A percentile compares a stretch with the other conserved stretches of the same genome.
phyloP scores from a whole-genome alignment of 2,329 filamentous ascomycete species.

The Nemania bipapillata region DNA sequence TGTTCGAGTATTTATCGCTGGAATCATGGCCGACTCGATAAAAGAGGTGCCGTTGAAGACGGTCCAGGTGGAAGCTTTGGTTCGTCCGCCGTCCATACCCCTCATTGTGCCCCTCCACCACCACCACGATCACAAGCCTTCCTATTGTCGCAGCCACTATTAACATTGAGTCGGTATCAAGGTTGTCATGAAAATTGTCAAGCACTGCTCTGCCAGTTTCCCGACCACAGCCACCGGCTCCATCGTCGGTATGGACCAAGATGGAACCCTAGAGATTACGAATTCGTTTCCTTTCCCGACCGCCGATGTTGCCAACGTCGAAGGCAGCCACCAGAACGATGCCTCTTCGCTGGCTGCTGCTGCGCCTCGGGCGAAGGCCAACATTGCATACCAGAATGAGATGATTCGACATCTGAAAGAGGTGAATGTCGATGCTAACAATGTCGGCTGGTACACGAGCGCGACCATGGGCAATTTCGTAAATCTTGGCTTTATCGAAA shows the following conservation, averaged over 20 bases:
- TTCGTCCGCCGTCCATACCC: conserved; percentile 62
- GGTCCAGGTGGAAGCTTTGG: conserved; percentile 94
- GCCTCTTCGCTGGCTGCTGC: conserved; percentile 81
- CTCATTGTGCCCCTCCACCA: conserved; percentile 44
- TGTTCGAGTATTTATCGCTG: conserved; percentile 6
- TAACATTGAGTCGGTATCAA: conserved; percentile 53
- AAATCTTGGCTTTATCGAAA: conserved; percentile 95
- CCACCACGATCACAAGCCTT: conserved; percentile 3
- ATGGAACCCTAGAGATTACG: conserved; percentile 84
- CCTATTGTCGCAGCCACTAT: conserved; percentile 7
- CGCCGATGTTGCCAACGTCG: conserved; percentile 74
- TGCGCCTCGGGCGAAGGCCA: conserved; percentile 91
- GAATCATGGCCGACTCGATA: conserved; percentile 66
- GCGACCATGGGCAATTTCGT: conserved; percentile 99
- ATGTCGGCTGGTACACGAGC: conserved; percentile 98
- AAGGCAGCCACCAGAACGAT: conserved; percentile 76
- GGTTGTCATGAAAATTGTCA: conserved; percentile 98
- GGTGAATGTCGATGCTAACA: conserved; percentile 98
- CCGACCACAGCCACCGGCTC: conserved; percentile 89
- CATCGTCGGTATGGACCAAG: conserved; percentile 91
- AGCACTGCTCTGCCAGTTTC: conserved; percentile 88
- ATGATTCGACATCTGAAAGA: conserved; percentile 97
- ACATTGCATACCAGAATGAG: conserved; percentile 87
- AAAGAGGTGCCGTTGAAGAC: conserved; percentile 81
- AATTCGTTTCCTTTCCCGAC: conserved; percentile 95